A percentile compares a stretch with the other conserved stretches of the same genome.
These are phyloP conservation scores for Debaryomycetaceae sp. DNA, from an alignment of 1,139 yeast genomes.

Conservation along the genomic window DNA sequence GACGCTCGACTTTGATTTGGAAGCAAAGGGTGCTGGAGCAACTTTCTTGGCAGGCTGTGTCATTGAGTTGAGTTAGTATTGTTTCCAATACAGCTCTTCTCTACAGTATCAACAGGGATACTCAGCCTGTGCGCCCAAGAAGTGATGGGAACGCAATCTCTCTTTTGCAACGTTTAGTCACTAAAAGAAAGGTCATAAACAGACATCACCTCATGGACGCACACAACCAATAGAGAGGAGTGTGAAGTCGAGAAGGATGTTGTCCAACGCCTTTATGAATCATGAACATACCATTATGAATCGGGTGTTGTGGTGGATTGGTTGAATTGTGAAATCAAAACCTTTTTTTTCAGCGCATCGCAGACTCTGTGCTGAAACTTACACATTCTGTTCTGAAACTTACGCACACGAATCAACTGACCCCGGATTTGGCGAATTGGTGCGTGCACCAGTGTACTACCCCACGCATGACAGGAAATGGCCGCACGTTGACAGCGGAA, in stretches of 20 bases:
- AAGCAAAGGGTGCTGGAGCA: slow-evolving; percentile 41
- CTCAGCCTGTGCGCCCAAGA: slow-evolving; percentile 38
- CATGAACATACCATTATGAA: slow-evolving; percentile 19
- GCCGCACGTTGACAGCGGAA: slow-evolving; percentile 13
- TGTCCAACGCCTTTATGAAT: slow-evolving; percentile 18
- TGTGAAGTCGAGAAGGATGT: slow-evolving; percentile 16
- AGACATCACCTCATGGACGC: slow-evolving; percentile 19
- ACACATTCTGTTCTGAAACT: neutral
- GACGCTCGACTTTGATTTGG: slow-evolving; percentile 19
- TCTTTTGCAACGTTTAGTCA: neutral
- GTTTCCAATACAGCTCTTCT: slow-evolving; percentile 18
- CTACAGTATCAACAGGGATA: slow-evolving; percentile 32
- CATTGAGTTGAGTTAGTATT: slow-evolving; percentile 46
- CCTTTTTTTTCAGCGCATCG: no score
- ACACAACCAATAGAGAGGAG: slow-evolving; percentile 18
- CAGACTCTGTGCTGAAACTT: neutral
- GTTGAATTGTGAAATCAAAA: no score
- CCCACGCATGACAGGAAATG: neutral
- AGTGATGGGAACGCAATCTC: slow-evolving; percentile 22
- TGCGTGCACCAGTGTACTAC: no score
- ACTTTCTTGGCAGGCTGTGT: slow-evolving; percentile 50
- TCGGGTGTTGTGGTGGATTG: neutral
- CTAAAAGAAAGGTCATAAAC: slow-evolving; percentile 1
- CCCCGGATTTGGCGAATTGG: no score
- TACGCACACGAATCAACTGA: no score